phyloP scores from a whole-genome alignment of 371 early-diverging fungal genomes.

The Smittium culicis region DNA sequence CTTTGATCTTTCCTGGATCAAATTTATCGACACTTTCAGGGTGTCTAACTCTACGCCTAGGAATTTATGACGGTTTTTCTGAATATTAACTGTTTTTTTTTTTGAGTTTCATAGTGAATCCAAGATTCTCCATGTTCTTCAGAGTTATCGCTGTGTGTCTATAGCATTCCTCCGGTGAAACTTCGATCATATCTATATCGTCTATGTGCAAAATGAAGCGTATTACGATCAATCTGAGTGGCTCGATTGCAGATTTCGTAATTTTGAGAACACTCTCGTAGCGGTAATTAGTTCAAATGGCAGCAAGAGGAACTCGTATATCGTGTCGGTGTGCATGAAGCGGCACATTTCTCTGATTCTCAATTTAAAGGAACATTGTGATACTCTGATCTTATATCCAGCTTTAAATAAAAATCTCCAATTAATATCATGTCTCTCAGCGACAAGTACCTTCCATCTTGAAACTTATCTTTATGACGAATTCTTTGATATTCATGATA shows the following conservation, averaged over 20 bases:
- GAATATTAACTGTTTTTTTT: too few relatives aligned
- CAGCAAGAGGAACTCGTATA: constrained; percentile 32
- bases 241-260: constrained; percentile 26
- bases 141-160: constrained; percentile 14
- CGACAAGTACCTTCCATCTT: constrained; percentile 21
- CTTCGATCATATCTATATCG: constrained; percentile 22
- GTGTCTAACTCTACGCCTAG: too few relatives aligned
- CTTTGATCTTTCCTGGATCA: too few relatives aligned
- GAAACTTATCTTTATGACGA: constrained; percentile 10
- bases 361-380: constrained; percentile 24
- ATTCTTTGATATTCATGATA: neutral
- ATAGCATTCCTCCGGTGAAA: constrained; percentile 5
- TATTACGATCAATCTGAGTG: constrained; percentile 22
- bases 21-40: too few relatives aligned
- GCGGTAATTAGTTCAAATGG: constrained; percentile 35
- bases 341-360: neutral
- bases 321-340: constrained; percentile 30
- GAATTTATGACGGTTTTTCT: too few relatives aligned
- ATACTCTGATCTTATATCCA: constrained; percentile 30
- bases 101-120: too few relatives aligned
- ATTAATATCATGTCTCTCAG: constrained; percentile 19
- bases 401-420: constrained; percentile 23
- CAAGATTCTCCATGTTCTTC: neutral
- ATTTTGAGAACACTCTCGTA: constrained; percentile 33
- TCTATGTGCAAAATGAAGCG: constrained; percentile 30